phyloP scores from a whole-genome alignment of 441 rosid species.

The Pelargonium myrrhifolium region DNA sequence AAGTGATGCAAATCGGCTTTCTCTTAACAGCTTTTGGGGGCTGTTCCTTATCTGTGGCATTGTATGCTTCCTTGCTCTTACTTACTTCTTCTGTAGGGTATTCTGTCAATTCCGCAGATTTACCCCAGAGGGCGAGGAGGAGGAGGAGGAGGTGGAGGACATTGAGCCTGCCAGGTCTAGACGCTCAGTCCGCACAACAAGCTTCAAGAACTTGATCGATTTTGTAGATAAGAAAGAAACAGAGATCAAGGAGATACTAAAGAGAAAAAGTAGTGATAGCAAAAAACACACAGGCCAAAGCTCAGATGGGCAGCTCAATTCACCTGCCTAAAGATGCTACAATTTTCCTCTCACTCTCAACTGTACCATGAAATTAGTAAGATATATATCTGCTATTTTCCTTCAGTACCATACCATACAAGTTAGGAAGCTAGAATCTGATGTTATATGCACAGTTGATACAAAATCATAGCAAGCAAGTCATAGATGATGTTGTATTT shows the following conservation, averaged over 20 bases:
- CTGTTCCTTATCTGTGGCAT: constrained; percentile 72
- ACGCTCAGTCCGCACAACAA: constrained; percentile 29
- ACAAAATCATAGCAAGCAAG: too few species aligned
- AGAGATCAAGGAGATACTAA: constrained; percentile 57
- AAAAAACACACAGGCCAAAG: constrained; percentile 36
- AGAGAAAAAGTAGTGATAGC: constrained; percentile 34
- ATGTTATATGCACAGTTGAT: too few species aligned
- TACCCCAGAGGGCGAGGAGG: constrained; percentile 35
- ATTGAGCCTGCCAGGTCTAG: constrained; percentile 42
- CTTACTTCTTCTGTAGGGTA: constrained; percentile 44
- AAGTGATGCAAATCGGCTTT: constrained; percentile 40
- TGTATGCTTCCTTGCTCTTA: constrained; percentile 52
- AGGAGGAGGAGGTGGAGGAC: constrained; percentile 32
- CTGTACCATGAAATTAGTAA: too few species aligned
- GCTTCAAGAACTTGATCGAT: constrained; percentile 52
- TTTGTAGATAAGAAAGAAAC: constrained; percentile 68
- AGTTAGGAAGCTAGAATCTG: too few species aligned
- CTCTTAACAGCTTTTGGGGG: constrained; percentile 80
- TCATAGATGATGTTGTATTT: too few species aligned
- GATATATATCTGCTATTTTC: too few species aligned
- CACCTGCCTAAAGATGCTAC: constrained; percentile 17
- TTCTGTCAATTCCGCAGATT: constrained; percentile 51
- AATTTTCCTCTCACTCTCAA: too few species aligned
- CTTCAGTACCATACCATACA: too few species aligned
- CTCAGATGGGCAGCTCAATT: constrained; percentile 26